These are phyloP conservation scores for Petasospora rhodanensis DNA, from an alignment of 1,139 yeast genomes.

Conservation along the genomic window DNA sequence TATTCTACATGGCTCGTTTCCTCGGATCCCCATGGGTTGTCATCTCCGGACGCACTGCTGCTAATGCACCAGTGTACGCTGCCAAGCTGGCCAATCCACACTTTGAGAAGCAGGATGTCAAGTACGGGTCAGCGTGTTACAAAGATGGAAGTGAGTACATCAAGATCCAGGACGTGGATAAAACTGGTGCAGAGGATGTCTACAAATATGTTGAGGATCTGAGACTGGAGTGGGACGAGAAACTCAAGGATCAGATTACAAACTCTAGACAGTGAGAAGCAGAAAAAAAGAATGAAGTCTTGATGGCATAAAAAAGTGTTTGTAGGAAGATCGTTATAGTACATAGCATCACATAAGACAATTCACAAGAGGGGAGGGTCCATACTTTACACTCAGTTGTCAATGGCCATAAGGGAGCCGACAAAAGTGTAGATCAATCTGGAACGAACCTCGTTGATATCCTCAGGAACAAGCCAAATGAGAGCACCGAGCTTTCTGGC, in stretches of 20 bases:
- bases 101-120: slow-evolving; percentile 45
- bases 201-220: slow-evolving; percentile 53
- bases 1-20: slow-evolving; percentile 80
- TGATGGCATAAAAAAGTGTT: no score
- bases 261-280: slow-evolving; percentile 36
- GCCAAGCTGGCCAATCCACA: slow-evolving; percentile 44
- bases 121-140: slow-evolving; percentile 72
- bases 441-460: slow-evolving; percentile 91
- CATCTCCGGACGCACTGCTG: slow-evolving; percentile 83
- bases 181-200: slow-evolving; percentile 63
- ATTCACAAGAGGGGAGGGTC: no score
- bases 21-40: slow-evolving; percentile 87
- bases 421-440: slow-evolving; percentile 91
- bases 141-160: slow-evolving; percentile 63
- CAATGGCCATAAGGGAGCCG: slow-evolving; percentile 84
- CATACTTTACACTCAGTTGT: slow-evolving; percentile 23
- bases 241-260: slow-evolving; percentile 66
- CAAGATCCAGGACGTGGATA: slow-evolving; percentile 48
- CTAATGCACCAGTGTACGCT: slow-evolving; percentile 73
- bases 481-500: slow-evolving; percentile 98
- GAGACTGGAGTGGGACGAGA: slow-evolving; percentile 61
- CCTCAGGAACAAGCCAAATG: slow-evolving; percentile 99
- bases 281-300: no score
- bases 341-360: slow-evolving; percentile 1
- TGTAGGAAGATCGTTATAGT: no score